These are phyloP conservation scores for Ganoderma sinense DNA, from an alignment of 1,284 basidiomycete species.

Conservation along the genomic window DNA sequence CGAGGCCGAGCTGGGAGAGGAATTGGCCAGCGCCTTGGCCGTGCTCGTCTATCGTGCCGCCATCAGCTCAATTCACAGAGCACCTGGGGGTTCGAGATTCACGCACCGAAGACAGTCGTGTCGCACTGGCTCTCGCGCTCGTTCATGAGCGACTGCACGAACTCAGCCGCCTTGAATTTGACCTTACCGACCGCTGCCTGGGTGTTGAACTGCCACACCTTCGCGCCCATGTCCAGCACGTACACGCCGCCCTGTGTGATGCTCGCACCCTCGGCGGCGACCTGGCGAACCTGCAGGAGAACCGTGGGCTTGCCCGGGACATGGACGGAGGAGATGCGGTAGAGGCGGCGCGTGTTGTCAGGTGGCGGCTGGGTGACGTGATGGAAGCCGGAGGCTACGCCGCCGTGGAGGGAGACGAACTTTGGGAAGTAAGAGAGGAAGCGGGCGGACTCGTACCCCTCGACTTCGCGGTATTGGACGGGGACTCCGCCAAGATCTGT, in stretches of 20 bases:
- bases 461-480: slow-evolving; percentile 69
- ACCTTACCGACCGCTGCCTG: slow-evolving; percentile 59
- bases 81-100: not conserved
- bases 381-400: slow-evolving; percentile 66
- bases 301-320: slow-evolving; percentile 24
- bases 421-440: slow-evolving; percentile 68
- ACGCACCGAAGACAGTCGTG: slow-evolving; percentile 58
- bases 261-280: slow-evolving; percentile 51
- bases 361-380: slow-evolving; percentile 58
- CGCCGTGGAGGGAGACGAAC: slow-evolving; percentile 62
- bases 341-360: slow-evolving; percentile 53
- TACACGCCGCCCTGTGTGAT: slow-evolving; percentile 63
- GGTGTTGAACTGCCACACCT: slow-evolving; percentile 63
- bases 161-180: slow-evolving; percentile 66
- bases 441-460: slow-evolving; percentile 60
- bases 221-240: slow-evolving; percentile 61
- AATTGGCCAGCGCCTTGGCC: slow-evolving; percentile 53
- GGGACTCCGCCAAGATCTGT: slow-evolving; percentile 60
- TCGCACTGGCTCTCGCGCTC: slow-evolving; percentile 51
- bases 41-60: slow-evolving; percentile 53
- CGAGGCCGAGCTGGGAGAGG: slow-evolving; percentile 50
- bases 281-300: slow-evolving; percentile 57
- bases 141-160: slow-evolving; percentile 55
- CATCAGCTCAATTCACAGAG: not conserved
- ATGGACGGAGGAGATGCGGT: slow-evolving; percentile 47